A percentile compares a stretch with the other conserved stretches of the same genome.
Conservation (phyloP, 2,329 filamentous ascomycete species). For the Xylariaceae sp. region DNA sequence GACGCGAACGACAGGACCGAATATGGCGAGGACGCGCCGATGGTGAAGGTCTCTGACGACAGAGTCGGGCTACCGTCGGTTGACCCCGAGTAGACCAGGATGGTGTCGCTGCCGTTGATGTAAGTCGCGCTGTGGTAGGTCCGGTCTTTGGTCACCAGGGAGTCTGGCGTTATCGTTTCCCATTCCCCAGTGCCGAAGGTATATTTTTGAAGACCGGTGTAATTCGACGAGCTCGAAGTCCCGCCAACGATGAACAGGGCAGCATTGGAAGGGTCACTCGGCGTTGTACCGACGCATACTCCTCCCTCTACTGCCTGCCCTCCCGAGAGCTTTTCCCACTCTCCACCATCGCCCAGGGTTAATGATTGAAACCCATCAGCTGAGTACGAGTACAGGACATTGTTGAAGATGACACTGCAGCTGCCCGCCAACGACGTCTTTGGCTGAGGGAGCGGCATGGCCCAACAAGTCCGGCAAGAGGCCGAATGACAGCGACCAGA, state of each 20-base stretch:
- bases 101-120: conserved; percentile 59
- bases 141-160: conserved; percentile 57
- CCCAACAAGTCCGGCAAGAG: too few species aligned
- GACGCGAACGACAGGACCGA: conserved; percentile 51
- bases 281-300: conserved; percentile 65
- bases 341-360: conserved; percentile 56
- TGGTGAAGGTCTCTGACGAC: conserved; percentile 69
- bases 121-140: conserved; percentile 70
- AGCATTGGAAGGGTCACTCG: conserved; percentile 49
- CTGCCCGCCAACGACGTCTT: conserved; percentile 62
- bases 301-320: conserved; percentile 67
- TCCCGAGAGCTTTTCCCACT: conserved; percentile 60
- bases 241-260: conserved; percentile 81
- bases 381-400: conserved; percentile 80
- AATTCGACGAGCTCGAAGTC: conserved; percentile 43
- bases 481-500: too few species aligned
- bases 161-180: conserved; percentile 36
- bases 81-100: conserved; percentile 75
- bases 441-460: conserved; percentile 68
- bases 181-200: conserved; percentile 47
- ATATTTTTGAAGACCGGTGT: conserved; percentile 68
- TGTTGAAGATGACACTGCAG: conserved; percentile 74
- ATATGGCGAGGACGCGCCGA: conserved; percentile 60
- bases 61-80: conserved; percentile 49
- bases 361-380: conserved; percentile 68